Evolutionary conservation across 1,284 basidiomycete species (phyloP).

Genomic region (Porodaedalea pini): DNA sequence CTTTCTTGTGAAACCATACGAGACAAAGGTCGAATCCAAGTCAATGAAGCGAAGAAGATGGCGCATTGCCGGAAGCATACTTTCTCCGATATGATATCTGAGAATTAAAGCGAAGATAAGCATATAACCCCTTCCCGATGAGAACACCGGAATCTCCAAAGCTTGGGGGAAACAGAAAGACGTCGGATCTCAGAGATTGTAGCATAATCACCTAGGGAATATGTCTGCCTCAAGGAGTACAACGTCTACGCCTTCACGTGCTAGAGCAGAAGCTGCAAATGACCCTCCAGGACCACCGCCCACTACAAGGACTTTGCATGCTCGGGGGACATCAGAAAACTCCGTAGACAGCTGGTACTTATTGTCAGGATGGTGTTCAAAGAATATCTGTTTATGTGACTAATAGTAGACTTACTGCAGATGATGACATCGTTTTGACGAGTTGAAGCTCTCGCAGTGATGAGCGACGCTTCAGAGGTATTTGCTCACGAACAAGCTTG

Average conservation of each 20-base stretch:
- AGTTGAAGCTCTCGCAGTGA: too few species aligned
- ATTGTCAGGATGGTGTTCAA: too few species aligned
- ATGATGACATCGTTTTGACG: too few species aligned
- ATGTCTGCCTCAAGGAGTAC: constrained; percentile 64
- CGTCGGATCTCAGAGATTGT: not conserved
- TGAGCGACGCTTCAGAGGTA: too few species aligned
- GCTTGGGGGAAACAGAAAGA: not conserved
- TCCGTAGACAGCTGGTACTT: too few species aligned
- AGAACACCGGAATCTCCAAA: not conserved
- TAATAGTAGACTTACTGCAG: too few species aligned
- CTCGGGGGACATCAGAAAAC: too few species aligned
- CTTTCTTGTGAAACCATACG: constrained; percentile 53
- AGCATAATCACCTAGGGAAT: constrained; percentile 51
- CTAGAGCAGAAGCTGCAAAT: constrained; percentile 66
- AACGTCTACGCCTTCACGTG: constrained; percentile 66
- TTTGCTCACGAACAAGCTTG: too few species aligned
- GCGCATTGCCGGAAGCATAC: constrained; percentile 57
- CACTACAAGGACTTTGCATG: constrained; percentile 37
- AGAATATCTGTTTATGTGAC: too few species aligned
- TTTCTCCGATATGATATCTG: constrained; percentile 66
- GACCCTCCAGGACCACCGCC: constrained; percentile 67
- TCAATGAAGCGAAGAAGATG: constrained; percentile 58
- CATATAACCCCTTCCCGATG: too few species aligned
- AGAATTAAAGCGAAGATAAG: too few species aligned
- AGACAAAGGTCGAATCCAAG: constrained; percentile 49